Base-by-base conservation (phyloP, 345 rosid genomes). In the Hypericum androsaemum region DNA sequence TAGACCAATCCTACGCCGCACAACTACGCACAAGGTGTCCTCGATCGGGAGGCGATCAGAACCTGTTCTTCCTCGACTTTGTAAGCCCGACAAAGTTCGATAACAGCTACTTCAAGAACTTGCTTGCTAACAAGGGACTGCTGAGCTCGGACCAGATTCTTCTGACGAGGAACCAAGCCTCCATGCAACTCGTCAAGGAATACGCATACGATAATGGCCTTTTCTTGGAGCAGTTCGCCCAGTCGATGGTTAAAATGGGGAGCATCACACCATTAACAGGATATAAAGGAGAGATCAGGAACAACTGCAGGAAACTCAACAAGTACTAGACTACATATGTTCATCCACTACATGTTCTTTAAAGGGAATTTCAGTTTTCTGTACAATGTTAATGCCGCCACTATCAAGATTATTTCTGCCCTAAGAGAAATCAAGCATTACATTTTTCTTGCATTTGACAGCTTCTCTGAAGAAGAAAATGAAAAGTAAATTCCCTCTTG, bases 71-170 rank as follows among this genome's bases (percentile, higher is more conserved):
- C 51, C 47, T 66, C 54, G 71, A 66, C 76, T 66, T 60, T 5
- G 67, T 64, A 28, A 79, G 50, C 46, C 92, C 80, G 0, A 56
- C 73, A 0, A 72, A 51, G 42, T 90, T 90, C 37, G 98, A 90
- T 59, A 90, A 84, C 70, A 64, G 77, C 71, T 90, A 87, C 78
- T 90, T 77, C 83, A 90, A 76, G 76, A 81, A 75, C 71, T 50
- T 90, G 57, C 45, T 84, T 39, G 89, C 71, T 65, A 68, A 54
- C 58, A 87, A 71, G 67, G 98, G 98, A 10, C 62, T 90, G 56
- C 63, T 90, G 60, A 87, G 51, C 58, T 90, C 98, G 11, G 98
- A 90, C 64, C 74, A 90, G 62, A 70, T 87, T 73, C 67, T 90
- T 37, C 54, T 79, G 32, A 82, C 92, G 6, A 32, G 12, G 8